These are phyloP conservation scores for Onygenales sp. DNA, from an alignment of 2,329 filamentous ascomycete genomes.

Conservation along the genomic window DNA sequence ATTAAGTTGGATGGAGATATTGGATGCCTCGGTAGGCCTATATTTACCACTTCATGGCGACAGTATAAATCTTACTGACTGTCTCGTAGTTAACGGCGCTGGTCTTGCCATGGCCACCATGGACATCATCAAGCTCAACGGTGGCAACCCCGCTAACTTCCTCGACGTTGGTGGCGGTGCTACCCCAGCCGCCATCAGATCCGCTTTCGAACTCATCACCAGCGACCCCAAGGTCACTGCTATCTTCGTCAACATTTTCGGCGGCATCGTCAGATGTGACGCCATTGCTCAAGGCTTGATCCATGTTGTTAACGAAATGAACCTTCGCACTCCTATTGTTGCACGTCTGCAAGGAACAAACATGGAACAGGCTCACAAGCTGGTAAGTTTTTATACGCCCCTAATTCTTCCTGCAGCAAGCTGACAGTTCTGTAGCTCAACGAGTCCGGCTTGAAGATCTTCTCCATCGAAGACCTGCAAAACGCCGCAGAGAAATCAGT, in stretches of 20 bases:
- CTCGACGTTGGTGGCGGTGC: slow-evolving; percentile 96
- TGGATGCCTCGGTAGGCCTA: slow-evolving; percentile 61
- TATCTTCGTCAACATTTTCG: slow-evolving; percentile 99
- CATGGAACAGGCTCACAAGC: slow-evolving; percentile 84
- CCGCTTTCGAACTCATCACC: slow-evolving; percentile 97
- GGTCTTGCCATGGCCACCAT: slow-evolving; percentile 99
- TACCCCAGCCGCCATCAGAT: slow-evolving; percentile 90
- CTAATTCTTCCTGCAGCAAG: background rate
- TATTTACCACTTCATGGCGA: background rate
- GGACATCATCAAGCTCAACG: slow-evolving; percentile 99
- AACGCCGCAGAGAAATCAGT: slow-evolving; percentile 95
- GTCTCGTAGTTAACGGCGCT: slow-evolving; percentile 71
- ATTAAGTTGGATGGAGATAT: slow-evolving; percentile 99
- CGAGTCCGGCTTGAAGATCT: slow-evolving; percentile 98
- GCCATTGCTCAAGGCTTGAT: slow-evolving; percentile 95
- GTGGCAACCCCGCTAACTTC: slow-evolving; percentile 94
- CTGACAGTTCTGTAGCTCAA: slow-evolving; percentile 53
- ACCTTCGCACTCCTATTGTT: slow-evolving; percentile 93
- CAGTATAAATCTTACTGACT: background rate
- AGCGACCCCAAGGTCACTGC: slow-evolving; percentile 96
- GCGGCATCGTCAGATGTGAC: slow-evolving; percentile 96
- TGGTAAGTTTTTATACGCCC: slow-evolving; percentile 38
- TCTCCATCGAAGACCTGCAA: slow-evolving; percentile 97
- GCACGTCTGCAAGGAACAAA: slow-evolving; percentile 97
- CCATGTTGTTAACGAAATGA: slow-evolving; percentile 86